Conservation (phyloP, 257 asterid species). For the Nemophila menziesii region DNA sequence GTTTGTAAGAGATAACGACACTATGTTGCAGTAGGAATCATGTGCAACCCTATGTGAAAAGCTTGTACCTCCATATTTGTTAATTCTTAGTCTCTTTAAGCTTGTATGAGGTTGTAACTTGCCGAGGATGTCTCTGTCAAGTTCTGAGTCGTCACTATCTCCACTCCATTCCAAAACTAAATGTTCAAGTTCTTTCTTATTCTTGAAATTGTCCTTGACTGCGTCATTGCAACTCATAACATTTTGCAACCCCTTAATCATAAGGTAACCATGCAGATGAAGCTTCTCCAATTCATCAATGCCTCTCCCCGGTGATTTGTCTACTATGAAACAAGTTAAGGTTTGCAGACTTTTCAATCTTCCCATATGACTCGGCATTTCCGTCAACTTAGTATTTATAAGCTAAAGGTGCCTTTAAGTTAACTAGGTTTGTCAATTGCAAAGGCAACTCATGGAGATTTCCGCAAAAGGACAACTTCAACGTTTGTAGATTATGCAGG, state of each 20-base stretch:
- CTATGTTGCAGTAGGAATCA: too few species aligned
- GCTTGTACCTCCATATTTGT: too few species aligned
- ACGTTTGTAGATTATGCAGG: slow-evolving; percentile 6
- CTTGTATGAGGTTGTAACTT: slow-evolving; percentile 8
- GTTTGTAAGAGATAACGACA: slow-evolving; percentile 18
- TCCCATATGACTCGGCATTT: neutral
- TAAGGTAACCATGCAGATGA: slow-evolving; percentile 35
- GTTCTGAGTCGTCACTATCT: slow-evolving; percentile 1
- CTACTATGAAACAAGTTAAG: too few species aligned
- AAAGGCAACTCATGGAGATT: neutral
- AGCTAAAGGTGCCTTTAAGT: slow-evolving; percentile 5
- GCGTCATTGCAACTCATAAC: slow-evolving; percentile 42
- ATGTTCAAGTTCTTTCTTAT: slow-evolving; percentile 31
- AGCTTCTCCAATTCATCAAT: too few species aligned
- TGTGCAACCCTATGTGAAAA: too few species aligned
- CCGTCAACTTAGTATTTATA: neutral
- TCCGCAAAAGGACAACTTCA: neutral
- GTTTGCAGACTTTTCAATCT: slow-evolving; percentile 4
- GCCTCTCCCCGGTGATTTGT: too few species aligned
- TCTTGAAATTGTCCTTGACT: slow-evolving; percentile 34
- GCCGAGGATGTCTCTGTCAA: slow-evolving; percentile 1
- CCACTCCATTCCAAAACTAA: slow-evolving; percentile 46
- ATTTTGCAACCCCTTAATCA: slow-evolving; percentile 46
- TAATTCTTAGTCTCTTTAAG: neutral
- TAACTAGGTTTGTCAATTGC: neutral